A percentile compares a stretch with the other conserved stretches of the same genome.
Conservation (phyloP, 805 yeast genomes). For the Cyberlindnera euphorbiiphila region DNA sequence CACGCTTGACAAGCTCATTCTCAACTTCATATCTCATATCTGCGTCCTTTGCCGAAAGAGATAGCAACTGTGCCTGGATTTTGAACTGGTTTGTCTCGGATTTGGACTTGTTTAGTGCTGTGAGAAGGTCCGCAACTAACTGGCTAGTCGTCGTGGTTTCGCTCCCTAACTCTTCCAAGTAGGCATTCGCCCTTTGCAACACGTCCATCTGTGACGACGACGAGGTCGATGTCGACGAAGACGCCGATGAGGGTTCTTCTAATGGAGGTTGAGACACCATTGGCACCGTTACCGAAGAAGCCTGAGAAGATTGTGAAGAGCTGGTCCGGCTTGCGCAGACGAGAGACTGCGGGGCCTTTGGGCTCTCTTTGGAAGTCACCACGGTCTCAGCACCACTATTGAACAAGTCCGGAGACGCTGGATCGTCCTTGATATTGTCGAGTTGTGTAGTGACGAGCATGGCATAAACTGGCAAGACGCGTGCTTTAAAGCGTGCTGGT, state of each 20-base stretch:
- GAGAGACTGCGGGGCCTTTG: conserved; percentile 6
- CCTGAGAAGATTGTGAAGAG: conserved; percentile 15
- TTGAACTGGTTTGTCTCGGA: conserved; percentile 33
- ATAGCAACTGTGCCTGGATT: conserved; percentile 37
- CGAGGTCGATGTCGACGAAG: neutral
- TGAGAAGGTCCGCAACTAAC: conserved; percentile 20
- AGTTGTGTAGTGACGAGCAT: conserved; percentile 3
- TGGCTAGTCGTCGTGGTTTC: too few relatives aligned
- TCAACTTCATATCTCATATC: conserved; percentile 47
- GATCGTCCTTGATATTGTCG: neutral
- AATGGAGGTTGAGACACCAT: neutral
- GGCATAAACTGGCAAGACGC: too few relatives aligned
- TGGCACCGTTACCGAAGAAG: neutral
- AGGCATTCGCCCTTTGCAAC: neutral
- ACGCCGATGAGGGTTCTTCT: neutral
- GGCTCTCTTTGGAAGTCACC: conserved; percentile 7
- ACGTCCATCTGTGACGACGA: neutral
- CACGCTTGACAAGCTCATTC: conserved; percentile 39
- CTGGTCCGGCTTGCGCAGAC: neutral
- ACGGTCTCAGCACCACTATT: too few relatives aligned
- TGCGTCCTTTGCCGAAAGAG: conserved; percentile 40
- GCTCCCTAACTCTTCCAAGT: conserved; percentile 1
- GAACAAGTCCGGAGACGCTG: neutral
- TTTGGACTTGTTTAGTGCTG: conserved; percentile 24
- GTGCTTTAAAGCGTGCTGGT: neutral